Evolutionary conservation across 768 basidiomycete genomes (phyloP), one percentile per base, ranked within the genome.

Genomic region (Tremella yokohamensis): DNA sequence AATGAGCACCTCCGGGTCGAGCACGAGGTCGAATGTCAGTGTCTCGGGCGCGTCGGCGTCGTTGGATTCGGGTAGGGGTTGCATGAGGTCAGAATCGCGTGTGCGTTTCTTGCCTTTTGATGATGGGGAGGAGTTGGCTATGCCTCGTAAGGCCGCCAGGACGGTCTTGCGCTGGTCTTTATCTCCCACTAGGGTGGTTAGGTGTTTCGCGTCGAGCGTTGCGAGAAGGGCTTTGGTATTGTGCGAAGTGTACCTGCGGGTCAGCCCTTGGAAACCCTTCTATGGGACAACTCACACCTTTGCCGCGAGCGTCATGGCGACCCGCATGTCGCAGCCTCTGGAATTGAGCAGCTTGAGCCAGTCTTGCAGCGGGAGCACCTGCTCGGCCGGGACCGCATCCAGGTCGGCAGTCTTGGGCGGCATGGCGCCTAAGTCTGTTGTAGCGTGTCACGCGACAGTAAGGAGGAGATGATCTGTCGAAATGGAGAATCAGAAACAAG

Each of bases 1-100:
- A 60, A 75, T 79, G 42, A 96, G 80, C 40, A 73, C 72, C 53
- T 74, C 72, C 26, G 68, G 70, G 58, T 74, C 68, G 12, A 52
- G 55, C 3, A 63, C 52, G 52, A 68, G 68, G 9, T 72, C 37
- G 45, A 74, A 70, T 13, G 70, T 69, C 12, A 68, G 62, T 37
- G 64, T 62, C 12, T 20, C 20, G 3, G 66, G 61, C 11, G 57
- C 12, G 11, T 55, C 40, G 18, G 47, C 54, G 40, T 38, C 49
- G 20, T 60, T 49, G 29, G 56, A 40, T 19, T 49, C 42, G 26
- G 39, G 50, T 2, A 72, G 50, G 9, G 69, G 66, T 47, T 71
- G 61, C 15, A 73, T 52, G 25, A 73, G 58, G 44, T 73, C 70
- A 3, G 64, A 58, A 52, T 71, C 68, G 37, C 66, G 54, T n/a